Evolutionary conservation across 805 yeast genomes (phyloP).

Genomic region (Isabelozyma pseudorhagii): DNA sequence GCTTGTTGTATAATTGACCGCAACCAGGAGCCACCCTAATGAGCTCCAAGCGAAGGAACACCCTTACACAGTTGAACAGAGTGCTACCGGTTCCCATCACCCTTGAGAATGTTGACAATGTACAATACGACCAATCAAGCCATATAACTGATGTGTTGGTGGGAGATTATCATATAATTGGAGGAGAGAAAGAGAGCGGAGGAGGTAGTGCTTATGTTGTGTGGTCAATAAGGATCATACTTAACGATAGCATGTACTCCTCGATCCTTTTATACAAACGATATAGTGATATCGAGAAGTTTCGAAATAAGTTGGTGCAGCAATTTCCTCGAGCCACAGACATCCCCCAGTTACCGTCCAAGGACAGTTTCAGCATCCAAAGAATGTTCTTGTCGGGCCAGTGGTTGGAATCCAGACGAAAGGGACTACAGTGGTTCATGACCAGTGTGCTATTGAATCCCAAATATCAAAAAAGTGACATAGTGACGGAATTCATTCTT

Average conservation of each 20-base stretch:
- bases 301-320: conserved; percentile 41
- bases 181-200: conserved; percentile 39
- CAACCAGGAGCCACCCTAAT: not conserved
- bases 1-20: not conserved
- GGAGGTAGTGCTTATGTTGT: conserved; percentile 34
- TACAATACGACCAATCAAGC: conserved; percentile 16
- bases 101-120: conserved; percentile 18
- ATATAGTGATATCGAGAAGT: conserved; percentile 58
- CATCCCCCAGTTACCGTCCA: conserved; percentile 53
- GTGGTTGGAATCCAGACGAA: conserved; percentile 54
- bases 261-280: conserved; percentile 52
- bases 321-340: conserved; percentile 44
- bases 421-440: conserved; percentile 59
- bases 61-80: conserved; percentile 19
- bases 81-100: conserved; percentile 39
- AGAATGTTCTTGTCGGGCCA: conserved; percentile 34
- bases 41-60: conserved; percentile 1
- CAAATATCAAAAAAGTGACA: conserved; percentile 30
- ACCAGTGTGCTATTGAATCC: conserved; percentile 54
- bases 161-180: conserved; percentile 36
- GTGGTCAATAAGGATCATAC: conserved; percentile 36
- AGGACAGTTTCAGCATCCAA: conserved; percentile 38
- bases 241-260: conserved; percentile 35
- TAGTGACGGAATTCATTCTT: conserved; percentile 41
- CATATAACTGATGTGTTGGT: conserved; percentile 41